phyloP scores from a whole-genome alignment of 129 eudicot genomes.

The Solidago caesia region DNA sequence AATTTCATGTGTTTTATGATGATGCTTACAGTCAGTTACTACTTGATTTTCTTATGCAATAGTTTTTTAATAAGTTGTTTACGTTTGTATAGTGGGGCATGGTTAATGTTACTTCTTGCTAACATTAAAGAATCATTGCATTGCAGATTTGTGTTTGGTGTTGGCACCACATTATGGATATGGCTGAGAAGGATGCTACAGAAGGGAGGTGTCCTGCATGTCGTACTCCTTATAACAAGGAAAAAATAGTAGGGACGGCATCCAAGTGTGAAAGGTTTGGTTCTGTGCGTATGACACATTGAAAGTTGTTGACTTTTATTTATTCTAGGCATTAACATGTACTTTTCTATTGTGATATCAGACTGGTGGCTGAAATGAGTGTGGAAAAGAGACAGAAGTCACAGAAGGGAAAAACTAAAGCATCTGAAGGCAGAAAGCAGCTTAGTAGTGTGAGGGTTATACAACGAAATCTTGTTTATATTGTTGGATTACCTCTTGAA shows the following conservation, averaged over 20 bases:
- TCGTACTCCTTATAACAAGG: constrained; percentile 91
- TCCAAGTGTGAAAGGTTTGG: constrained; percentile 77
- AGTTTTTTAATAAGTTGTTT: not conserved
- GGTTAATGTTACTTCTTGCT: not conserved
- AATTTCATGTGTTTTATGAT: not conserved
- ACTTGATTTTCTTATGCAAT: not conserved
- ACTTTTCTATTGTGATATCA: constrained; percentile 23
- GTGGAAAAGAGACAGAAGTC: constrained; percentile 73
- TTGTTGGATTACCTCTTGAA: constrained; percentile 88
- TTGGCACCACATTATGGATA: constrained; percentile 98
- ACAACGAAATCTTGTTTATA: constrained; percentile 92
- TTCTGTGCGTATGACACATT: not conserved
- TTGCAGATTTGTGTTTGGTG: constrained; percentile 98
- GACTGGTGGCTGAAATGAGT: constrained; percentile 85
- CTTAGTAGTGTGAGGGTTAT: constrained; percentile 91
- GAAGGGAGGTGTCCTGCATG: constrained; percentile 99
- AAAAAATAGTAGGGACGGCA: constrained; percentile 85
- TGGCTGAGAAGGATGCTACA: constrained; percentile 96
- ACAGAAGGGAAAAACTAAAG: constrained; percentile 77
- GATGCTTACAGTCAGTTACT: not conserved
- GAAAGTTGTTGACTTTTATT: constrained; percentile 4
- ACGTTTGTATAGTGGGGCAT: not conserved
- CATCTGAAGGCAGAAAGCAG: constrained; percentile 88
- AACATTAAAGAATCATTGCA: constrained; percentile 4
- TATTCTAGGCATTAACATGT: constrained; percentile 3